A percentile compares a stretch with the other conserved stretches of the same genome.
These are phyloP conservation scores for Nyctanthes arbortristis DNA, from an alignment of 257 asterid species.

Conservation along the genomic window DNA sequence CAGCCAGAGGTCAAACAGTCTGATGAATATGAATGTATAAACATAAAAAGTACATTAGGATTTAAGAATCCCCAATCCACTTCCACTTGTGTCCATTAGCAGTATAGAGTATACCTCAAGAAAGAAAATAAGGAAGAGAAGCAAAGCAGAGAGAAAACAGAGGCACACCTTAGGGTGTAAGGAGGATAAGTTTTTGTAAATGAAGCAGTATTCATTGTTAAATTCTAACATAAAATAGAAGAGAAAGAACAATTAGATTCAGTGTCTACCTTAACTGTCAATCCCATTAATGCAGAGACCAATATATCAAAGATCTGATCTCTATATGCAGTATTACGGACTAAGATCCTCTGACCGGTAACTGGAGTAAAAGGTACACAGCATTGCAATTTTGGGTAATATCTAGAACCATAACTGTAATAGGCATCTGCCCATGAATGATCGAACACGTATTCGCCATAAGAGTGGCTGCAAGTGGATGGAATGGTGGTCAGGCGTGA, in stretches of 20 bases:
- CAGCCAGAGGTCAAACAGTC: not conserved
- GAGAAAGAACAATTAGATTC: slow-evolving; percentile 17
- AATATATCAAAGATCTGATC: slow-evolving; percentile 82
- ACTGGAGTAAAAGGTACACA: slow-evolving; percentile 97
- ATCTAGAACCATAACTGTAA: slow-evolving; percentile 75
- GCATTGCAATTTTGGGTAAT: slow-evolving; percentile 90
- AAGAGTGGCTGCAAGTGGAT: slow-evolving; percentile 82
- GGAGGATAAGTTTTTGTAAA: slow-evolving; percentile 1
- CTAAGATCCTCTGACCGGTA: slow-evolving; percentile 90
- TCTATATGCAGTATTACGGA: slow-evolving; percentile 63
- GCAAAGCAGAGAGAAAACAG: not conserved
- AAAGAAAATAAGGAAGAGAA: slow-evolving; percentile 17
- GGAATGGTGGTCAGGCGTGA: slow-evolving; percentile 28
- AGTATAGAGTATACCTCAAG: not conserved
- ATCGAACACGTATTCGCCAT: slow-evolving; percentile 97
- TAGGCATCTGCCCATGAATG: slow-evolving; percentile 99
- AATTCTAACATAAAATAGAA: not conserved
- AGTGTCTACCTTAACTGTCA: slow-evolving; percentile 64
- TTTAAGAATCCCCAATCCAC: too few relatives aligned
- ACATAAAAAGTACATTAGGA: not conserved
- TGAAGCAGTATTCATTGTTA: slow-evolving; percentile 16
- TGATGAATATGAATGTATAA: not conserved
- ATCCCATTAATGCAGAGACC: slow-evolving; percentile 82
- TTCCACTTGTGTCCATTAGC: not conserved
- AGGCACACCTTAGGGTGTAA: not conserved